Conservation (phyloP, 129 eudicot genomes). For the Heracleum sosnowskyi region DNA sequence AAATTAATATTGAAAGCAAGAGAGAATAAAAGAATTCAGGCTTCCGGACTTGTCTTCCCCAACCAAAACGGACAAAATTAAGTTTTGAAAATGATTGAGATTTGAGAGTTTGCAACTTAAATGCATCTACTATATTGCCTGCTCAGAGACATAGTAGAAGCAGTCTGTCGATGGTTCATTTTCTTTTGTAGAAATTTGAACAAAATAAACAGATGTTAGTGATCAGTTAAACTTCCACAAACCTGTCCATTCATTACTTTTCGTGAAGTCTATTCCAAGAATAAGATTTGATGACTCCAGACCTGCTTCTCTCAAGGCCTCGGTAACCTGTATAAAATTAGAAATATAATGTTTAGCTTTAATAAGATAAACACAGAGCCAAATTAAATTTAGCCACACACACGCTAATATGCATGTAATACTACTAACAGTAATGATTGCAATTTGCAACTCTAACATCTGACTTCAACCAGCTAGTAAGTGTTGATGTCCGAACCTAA, state of each 20-base stretch:
- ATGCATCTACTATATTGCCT: neutral
- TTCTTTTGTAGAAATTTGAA: neutral
- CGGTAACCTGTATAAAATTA: constrained; percentile 41
- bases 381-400: neutral
- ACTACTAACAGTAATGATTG: neutral
- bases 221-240: constrained; percentile 6
- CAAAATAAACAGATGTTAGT: neutral
- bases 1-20: neutral
- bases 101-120: neutral
- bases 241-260: constrained; percentile 93
- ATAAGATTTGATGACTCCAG: constrained; percentile 82
- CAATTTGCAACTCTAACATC: too few relatives aligned
- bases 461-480: too few relatives aligned
- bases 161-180: neutral
- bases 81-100: neutral
- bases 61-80: neutral
- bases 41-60: neutral
- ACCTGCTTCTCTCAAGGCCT: constrained; percentile 61
- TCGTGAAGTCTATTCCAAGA: constrained; percentile 67
- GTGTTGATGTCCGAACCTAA: too few relatives aligned
- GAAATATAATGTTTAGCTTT: neutral
- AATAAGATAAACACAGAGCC: neutral
- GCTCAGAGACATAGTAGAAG: neutral
- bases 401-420: neutral
- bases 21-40: neutral